phyloP scores from a whole-genome alignment of 371 early-diverging fungal species.

The Mucor circinelloides region DNA sequence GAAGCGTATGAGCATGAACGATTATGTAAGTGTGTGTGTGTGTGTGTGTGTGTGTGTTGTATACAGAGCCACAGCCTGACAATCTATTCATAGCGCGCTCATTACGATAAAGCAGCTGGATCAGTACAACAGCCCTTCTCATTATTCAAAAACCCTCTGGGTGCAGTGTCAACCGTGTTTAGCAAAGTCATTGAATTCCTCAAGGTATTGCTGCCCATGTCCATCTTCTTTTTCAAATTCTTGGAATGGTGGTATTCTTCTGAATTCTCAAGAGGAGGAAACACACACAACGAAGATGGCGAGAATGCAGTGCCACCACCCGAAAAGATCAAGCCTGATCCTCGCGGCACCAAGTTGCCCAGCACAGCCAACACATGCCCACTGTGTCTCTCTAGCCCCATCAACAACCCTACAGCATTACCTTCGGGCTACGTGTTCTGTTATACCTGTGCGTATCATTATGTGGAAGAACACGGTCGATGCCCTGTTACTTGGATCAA shows the following conservation, averaged over 20 bases:
- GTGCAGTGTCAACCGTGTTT: conserved; percentile 33
- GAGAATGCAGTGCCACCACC: conserved; percentile 62
- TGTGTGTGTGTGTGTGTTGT: not conserved
- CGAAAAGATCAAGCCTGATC: conserved; percentile 69
- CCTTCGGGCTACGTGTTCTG: conserved; percentile 86
- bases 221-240: conserved; percentile 91
- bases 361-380: conserved; percentile 76
- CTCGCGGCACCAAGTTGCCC: conserved; percentile 77
- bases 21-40: conserved; percentile 67
- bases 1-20: conserved; percentile 76
- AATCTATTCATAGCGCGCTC: conserved; percentile 28
- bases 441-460: conserved; percentile 77
- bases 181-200: conserved; percentile 69
- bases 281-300: conserved; percentile 32
- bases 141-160: conserved; percentile 24
- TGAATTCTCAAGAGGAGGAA: conserved; percentile 59
- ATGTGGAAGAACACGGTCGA: conserved; percentile 62
- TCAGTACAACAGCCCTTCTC: conserved; percentile 11
- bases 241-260: conserved; percentile 95
- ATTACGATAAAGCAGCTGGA: conserved; percentile 39
- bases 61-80: not conserved
- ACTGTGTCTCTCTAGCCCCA: conserved; percentile 63
- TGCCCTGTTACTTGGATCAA: conserved; percentile 77
- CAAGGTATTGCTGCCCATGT: conserved; percentile 80
- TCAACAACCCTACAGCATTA: conserved; percentile 85